phyloP scores from a whole-genome alignment of 139 green algal species.

The Chlamydomonas sp. region DNA sequence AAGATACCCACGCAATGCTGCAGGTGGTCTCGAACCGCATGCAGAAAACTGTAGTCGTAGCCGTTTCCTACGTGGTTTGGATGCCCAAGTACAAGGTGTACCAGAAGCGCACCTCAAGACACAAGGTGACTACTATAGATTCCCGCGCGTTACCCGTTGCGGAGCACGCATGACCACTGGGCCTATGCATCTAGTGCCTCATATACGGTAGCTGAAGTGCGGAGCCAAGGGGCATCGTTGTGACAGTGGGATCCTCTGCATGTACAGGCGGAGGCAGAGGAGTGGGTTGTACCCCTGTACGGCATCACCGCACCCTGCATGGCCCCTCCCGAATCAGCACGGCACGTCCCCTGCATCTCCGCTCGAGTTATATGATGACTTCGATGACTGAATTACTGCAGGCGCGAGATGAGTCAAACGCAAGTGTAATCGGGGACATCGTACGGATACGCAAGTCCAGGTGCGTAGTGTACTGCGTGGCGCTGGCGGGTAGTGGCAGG shows the following conservation, averaged over 20 bases:
- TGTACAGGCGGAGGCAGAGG: no score
- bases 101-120: slow-evolving; percentile 54
- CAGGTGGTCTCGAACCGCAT: slow-evolving; percentile 74
- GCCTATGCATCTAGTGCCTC: no score
- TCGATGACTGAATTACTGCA: background rate
- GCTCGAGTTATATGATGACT: no score
- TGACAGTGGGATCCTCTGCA: no score
- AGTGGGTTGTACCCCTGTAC: no score
- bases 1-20: background rate
- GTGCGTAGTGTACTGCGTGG: background rate
- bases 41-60: slow-evolving; percentile 72
- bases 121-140: slow-evolving; percentile 38
- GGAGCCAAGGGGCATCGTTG: no score
- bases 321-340: no score
- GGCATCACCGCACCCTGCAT: no score
- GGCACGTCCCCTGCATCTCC: no score
- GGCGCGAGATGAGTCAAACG: slow-evolving; percentile 60
- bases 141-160: no score
- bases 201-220: background rate
- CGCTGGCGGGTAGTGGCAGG: no score
- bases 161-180: no score
- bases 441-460: slow-evolving; percentile 54
- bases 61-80: slow-evolving; percentile 65
- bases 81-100: slow-evolving; percentile 69
- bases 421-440: slow-evolving; percentile 63